Percentiles rank a stretch among this genome's conserved stretches.
Conservation (phyloP, 306 rosid species). For the Alnus glutinosa region DNA sequence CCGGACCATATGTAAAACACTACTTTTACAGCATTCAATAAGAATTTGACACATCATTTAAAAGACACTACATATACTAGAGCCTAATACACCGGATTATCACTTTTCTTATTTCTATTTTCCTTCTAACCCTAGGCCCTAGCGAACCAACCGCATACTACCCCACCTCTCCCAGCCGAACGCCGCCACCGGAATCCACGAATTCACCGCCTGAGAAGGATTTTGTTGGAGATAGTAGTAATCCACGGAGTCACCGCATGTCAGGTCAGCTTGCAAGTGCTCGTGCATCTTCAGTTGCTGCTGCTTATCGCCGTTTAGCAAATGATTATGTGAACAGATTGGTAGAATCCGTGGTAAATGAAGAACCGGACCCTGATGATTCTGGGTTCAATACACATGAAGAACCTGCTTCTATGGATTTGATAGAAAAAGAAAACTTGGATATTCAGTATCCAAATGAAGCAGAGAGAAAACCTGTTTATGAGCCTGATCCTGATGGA, state of each 20-base stretch:
- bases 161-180: too few relatives aligned
- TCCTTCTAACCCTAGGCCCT: too few relatives aligned
- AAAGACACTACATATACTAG: too few relatives aligned
- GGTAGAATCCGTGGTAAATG: slow-evolving; percentile 39
- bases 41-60: too few relatives aligned
- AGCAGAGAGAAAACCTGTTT: slow-evolving; percentile 30
- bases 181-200: too few relatives aligned
- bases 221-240: slow-evolving; percentile 35
- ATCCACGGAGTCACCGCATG: slow-evolving; percentile 34
- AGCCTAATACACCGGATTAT: too few relatives aligned
- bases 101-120: too few relatives aligned
- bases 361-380: slow-evolving; percentile 53
- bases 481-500: slow-evolving; percentile 65
- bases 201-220: slow-evolving; percentile 33
- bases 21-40: too few relatives aligned
- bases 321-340: slow-evolving; percentile 39
- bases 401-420: slow-evolving; percentile 31
- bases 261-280: slow-evolving; percentile 52
- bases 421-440: slow-evolving; percentile 29
- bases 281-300: slow-evolving; percentile 72
- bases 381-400: slow-evolving; percentile 26
- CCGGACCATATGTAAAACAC: too few relatives aligned
- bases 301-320: slow-evolving; percentile 67
- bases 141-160: too few relatives aligned
- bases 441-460: slow-evolving; percentile 25